Conservation (phyloP, 2,329 filamentous ascomycete genomes). For the Cladosporium velox region DNA sequence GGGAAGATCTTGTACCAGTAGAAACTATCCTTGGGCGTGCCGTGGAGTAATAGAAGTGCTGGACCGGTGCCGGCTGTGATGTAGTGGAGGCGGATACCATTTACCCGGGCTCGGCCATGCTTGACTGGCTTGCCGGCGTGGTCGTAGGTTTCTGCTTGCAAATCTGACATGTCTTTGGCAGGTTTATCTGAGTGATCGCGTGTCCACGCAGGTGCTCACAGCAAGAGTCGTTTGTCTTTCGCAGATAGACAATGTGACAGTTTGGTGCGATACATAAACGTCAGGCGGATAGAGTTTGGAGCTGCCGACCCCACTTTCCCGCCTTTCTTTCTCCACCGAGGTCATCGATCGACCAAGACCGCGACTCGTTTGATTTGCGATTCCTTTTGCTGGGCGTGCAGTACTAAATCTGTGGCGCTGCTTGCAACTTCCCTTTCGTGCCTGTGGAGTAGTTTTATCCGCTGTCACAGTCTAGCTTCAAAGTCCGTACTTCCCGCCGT, state of each 20-base stretch:
- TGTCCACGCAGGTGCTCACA: not conserved
- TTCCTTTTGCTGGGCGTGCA: not conserved
- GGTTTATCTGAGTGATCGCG: not conserved
- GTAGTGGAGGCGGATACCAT: constrained; percentile 39
- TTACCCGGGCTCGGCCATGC: constrained; percentile 36
- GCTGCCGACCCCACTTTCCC: constrained; percentile 16
- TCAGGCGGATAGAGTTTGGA: constrained; percentile 7
- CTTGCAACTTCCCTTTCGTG: not conserved
- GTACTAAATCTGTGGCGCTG: not conserved
- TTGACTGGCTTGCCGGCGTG: constrained; percentile 32
- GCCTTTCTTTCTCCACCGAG: not conserved
- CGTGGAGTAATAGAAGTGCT: constrained; percentile 36
- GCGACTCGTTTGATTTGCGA: not conserved
- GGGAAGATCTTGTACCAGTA: constrained; percentile 44
- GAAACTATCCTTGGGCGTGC: constrained; percentile 38
- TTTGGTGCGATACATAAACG: not conserved
- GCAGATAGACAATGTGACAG: not conserved
- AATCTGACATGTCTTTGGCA: constrained; percentile 8
- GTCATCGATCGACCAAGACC: constrained; percentile 17
- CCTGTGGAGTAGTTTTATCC: not conserved
- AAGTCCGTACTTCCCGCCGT: too few species aligned
- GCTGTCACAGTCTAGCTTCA: too few species aligned
- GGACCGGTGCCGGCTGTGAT: constrained; percentile 37
- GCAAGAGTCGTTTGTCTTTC: not conserved
- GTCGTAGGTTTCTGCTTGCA: constrained; percentile 36